Conservation (phyloP, 106 monocot genomes). For the Agapanthus africanus region DNA sequence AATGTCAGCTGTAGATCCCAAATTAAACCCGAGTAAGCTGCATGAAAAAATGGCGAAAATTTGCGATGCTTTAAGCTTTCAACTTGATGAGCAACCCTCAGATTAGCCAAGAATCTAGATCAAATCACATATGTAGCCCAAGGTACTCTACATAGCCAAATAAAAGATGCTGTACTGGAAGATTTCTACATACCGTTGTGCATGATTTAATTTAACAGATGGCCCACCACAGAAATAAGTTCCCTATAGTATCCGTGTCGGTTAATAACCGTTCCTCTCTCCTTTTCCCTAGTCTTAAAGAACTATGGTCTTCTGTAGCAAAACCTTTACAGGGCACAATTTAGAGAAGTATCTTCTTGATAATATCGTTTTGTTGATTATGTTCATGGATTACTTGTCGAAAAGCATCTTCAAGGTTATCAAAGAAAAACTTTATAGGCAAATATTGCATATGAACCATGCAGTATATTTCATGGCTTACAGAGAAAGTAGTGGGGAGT, state of each 20-base stretch:
- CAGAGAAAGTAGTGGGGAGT: neutral
- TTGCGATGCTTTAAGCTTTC: neutral
- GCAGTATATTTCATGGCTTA: neutral
- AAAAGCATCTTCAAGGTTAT: too few relatives aligned
- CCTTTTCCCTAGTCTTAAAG: neutral
- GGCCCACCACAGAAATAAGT: neutral
- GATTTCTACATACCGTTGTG: neutral
- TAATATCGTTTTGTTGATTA: neutral
- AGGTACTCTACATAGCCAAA: neutral
- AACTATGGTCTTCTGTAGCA: neutral
- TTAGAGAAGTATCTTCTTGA: neutral
- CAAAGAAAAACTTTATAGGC: too few relatives aligned
- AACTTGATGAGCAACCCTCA: neutral
- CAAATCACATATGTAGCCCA: neutral
- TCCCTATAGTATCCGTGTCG: too few relatives aligned
- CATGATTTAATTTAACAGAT: neutral
- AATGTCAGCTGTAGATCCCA: neutral
- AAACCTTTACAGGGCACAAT: neutral
- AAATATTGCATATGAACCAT: neutral
- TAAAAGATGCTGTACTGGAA: neutral
- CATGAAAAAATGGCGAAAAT: neutral
- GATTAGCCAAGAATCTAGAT: neutral
- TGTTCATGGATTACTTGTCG: neutral
- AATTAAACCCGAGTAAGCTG: neutral
- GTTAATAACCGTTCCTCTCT: neutral